phyloP scores from a whole-genome alignment of 345 rosid species.

The Mallotus nudiflorus region DNA sequence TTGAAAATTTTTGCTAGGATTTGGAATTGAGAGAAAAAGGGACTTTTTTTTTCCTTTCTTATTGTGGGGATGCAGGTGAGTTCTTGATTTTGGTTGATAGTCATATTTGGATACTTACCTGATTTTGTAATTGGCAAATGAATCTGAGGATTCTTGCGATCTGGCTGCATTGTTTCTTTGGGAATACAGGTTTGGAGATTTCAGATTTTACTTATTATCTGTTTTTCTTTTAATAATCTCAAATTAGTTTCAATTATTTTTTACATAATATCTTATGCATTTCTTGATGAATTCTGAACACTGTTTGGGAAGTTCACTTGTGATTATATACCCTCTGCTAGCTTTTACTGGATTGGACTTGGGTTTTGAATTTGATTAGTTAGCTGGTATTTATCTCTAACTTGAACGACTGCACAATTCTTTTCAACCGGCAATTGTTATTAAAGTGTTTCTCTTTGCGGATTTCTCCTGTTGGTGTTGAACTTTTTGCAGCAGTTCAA shows the following conservation, averaged over 20 bases:
- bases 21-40: slow-evolving; percentile 2
- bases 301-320: not conserved
- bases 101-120: slow-evolving; percentile 27
- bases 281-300: not conserved
- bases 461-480: slow-evolving; percentile 5
- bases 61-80: slow-evolving; percentile 36
- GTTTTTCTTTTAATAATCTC: not conserved
- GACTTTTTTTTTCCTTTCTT: slow-evolving; percentile 7
- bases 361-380: not conserved
- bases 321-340: not conserved
- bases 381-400: too few relatives aligned
- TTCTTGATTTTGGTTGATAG: slow-evolving; percentile 21
- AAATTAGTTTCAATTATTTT: not conserved
- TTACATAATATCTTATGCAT: not conserved
- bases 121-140: slow-evolving; percentile 44
- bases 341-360: not conserved
- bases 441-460: too few relatives aligned
- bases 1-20: not conserved
- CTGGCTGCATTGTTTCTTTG: slow-evolving; percentile 40
- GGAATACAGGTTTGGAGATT: slow-evolving; percentile 43
- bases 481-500: slow-evolving; percentile 8
- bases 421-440: too few relatives aligned
- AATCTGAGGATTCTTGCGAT: slow-evolving; percentile 53
- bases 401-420: too few relatives aligned
- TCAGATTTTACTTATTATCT: not conserved